Percentiles rank a stretch among this genome's conserved stretches.
phyloP scores from a whole-genome alignment of 768 basidiomycete genomes.

The Lentinus brumalis region DNA sequence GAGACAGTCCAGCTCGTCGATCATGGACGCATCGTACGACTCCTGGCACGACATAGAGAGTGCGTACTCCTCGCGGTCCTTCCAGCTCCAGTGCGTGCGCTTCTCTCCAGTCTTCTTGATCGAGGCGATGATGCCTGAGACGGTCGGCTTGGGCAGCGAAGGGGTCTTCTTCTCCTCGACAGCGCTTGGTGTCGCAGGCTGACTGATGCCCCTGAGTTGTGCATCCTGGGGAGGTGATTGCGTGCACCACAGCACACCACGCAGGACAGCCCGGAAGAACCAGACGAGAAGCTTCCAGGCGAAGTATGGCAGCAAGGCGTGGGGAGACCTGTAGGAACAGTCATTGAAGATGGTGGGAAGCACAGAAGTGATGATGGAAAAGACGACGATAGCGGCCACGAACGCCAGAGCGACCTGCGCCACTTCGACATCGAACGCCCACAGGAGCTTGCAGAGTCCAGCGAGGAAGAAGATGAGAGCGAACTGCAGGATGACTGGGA shows the following conservation, averaged over 20 bases:
- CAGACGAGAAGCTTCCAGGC: not conserved
- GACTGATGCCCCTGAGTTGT: not conserved
- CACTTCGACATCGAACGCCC: constrained; percentile 15
- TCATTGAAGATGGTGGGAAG: constrained; percentile 4
- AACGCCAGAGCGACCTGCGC: not conserved
- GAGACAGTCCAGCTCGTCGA: not conserved
- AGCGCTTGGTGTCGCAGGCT: not conserved
- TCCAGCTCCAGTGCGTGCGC: not conserved
- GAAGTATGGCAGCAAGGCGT: constrained; percentile 8
- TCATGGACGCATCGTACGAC: not conserved
- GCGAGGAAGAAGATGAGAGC: constrained; percentile 22
- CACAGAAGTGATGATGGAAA: not conserved
- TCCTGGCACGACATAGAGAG: not conserved
- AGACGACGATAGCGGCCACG: constrained; percentile 1
- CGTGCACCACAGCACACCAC: not conserved
- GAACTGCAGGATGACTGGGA: constrained; percentile 20
- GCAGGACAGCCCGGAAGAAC: not conserved
- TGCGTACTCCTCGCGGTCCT: not conserved
- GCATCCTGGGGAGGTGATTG: not conserved
- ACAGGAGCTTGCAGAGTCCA: constrained; percentile 23
- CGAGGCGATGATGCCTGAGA: not conserved
- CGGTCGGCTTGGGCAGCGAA: not conserved
- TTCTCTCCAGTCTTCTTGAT: not conserved
- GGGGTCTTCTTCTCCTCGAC: not conserved
- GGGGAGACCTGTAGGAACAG: constrained; percentile 14